phyloP scores from a whole-genome alignment of 2,329 filamentous ascomycete genomes.

The Paecilomyces sp. region DNA sequence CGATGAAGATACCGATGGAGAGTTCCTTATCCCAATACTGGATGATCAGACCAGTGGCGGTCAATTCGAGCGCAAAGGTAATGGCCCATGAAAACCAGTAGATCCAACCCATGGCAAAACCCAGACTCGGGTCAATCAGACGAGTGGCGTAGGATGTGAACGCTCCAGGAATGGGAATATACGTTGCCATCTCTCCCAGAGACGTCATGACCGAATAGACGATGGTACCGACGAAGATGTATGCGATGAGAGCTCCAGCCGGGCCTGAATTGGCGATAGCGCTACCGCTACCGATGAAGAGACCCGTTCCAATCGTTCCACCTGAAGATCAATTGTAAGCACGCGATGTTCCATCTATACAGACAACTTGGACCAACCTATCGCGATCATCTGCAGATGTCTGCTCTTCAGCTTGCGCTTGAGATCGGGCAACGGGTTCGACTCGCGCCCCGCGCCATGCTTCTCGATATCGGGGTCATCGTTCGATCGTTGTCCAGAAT shows the following conservation, averaged over 20 bases:
- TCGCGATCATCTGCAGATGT: slow-evolving; percentile 98
- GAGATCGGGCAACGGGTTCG: slow-evolving; percentile 59
- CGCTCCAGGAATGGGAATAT: slow-evolving; percentile 67
- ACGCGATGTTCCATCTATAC: background rate
- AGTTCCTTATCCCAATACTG: slow-evolving; percentile 53
- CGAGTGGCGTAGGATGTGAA: slow-evolving; percentile 71
- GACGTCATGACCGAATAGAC: slow-evolving; percentile 69
- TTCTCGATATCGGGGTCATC: slow-evolving; percentile 26
- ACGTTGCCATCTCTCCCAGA: slow-evolving; percentile 64
- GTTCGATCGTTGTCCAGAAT: background rate
- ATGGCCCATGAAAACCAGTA: slow-evolving; percentile 76
- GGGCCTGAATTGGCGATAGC: slow-evolving; percentile 59
- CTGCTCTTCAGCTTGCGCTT: slow-evolving; percentile 74
- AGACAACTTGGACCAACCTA: slow-evolving; percentile 56
- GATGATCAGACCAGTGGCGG: slow-evolving; percentile 62
- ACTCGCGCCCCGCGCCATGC: slow-evolving; percentile 30
- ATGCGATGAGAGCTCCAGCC: slow-evolving; percentile 60
- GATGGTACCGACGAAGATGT: slow-evolving; percentile 62
- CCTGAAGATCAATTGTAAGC: slow-evolving; percentile 21
- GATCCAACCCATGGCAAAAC: slow-evolving; percentile 74
- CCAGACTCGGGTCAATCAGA: slow-evolving; percentile 65
- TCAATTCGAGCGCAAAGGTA: slow-evolving; percentile 66
- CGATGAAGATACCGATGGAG: slow-evolving; percentile 65
- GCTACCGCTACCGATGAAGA: slow-evolving; percentile 62
- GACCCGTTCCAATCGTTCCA: slow-evolving; percentile 64